Conservation (phyloP, 2,329 filamentous ascomycete genomes). For the Aspergillus pseudoterreus region DNA sequence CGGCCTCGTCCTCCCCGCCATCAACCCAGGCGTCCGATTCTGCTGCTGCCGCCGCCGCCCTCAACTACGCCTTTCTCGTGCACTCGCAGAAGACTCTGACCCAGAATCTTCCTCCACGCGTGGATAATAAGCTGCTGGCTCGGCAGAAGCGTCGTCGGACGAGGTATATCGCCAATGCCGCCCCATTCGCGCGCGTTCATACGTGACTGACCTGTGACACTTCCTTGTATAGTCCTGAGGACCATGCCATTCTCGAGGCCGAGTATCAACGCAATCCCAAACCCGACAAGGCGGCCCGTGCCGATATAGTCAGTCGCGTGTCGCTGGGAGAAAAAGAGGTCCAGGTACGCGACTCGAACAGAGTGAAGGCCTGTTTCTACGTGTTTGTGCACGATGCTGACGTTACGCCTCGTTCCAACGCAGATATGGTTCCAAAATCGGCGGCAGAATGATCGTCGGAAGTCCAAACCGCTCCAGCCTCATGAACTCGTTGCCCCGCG, state of each 20-base stretch:
- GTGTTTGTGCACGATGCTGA: slow-evolving; percentile 1
- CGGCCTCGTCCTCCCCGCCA: slow-evolving; percentile 31
- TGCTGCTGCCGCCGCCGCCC: slow-evolving; percentile 22
- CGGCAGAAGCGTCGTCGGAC: slow-evolving; percentile 61
- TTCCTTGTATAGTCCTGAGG: slow-evolving; percentile 62
- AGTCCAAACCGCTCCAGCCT: slow-evolving; percentile 75
- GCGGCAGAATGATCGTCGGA: slow-evolving; percentile 85
- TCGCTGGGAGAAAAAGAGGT: slow-evolving; percentile 93
- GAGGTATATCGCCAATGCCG: slow-evolving; percentile 45
- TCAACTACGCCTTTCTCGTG: slow-evolving; percentile 55
- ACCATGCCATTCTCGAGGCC: slow-evolving; percentile 82
- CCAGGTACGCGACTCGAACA: slow-evolving; percentile 61
- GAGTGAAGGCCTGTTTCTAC: not conserved
- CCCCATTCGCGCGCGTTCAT: not conserved
- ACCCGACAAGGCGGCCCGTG: slow-evolving; percentile 83
- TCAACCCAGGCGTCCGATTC: slow-evolving; percentile 30
- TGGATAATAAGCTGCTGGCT: slow-evolving; percentile 58
- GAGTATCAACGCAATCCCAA: slow-evolving; percentile 84
- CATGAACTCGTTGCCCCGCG: slow-evolving; percentile 62
- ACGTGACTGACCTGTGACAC: slow-evolving; percentile 6
- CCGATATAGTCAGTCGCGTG: slow-evolving; percentile 78
- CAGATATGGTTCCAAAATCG: slow-evolving; percentile 99
- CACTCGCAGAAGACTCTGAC: slow-evolving; percentile 56
- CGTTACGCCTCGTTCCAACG: slow-evolving; percentile 4
- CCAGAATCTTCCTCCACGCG: slow-evolving; percentile 53